Percentiles rank a stretch among this genome's conserved stretches.
phyloP scores from a whole-genome alignment of 495 filamentous ascomycete species.

The Xylaria nigripes region DNA sequence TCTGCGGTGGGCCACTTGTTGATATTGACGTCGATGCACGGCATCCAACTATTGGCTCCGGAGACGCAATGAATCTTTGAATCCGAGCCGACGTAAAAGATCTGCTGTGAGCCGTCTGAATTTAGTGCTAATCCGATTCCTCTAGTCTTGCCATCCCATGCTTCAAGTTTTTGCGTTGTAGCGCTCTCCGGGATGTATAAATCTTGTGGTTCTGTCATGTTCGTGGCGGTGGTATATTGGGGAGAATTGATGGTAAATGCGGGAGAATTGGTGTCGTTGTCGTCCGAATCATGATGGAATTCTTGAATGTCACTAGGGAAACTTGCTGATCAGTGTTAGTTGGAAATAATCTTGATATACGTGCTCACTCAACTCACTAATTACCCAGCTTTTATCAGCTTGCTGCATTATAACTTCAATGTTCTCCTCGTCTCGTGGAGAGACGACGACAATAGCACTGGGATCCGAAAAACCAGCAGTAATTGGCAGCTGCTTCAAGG shows the following conservation, averaged over 20 bases:
- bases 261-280: too few species aligned
- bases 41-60: slow-evolving; percentile 19
- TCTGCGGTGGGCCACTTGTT: slow-evolving; percentile 30
- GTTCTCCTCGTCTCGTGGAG: slow-evolving; percentile 20
- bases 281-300: too few species aligned
- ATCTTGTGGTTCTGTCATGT: neutral
- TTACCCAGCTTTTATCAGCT: slow-evolving; percentile 9
- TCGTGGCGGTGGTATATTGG: neutral
- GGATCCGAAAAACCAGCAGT: neutral
- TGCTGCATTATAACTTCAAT: slow-evolving; percentile 20
- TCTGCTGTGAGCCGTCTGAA: slow-evolving; percentile 15
- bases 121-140: slow-evolving; percentile 20
- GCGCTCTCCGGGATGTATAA: neutral
- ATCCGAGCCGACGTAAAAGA: slow-evolving; percentile 35
- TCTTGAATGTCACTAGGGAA: neutral
- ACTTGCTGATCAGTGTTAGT: neutral
- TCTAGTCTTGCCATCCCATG: neutral
- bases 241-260: too few species aligned
- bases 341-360: neutral
- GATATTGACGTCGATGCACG: slow-evolving; percentile 14
- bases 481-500: neutral
- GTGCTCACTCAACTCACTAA: neutral
- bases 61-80: slow-evolving; percentile 19
- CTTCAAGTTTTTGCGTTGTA: neutral
- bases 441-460: slow-evolving; percentile 19